These are phyloP conservation scores for Hyparrhenia diplandra DNA, from an alignment of 176 grass and related monocot genomes.

Conservation along the genomic window DNA sequence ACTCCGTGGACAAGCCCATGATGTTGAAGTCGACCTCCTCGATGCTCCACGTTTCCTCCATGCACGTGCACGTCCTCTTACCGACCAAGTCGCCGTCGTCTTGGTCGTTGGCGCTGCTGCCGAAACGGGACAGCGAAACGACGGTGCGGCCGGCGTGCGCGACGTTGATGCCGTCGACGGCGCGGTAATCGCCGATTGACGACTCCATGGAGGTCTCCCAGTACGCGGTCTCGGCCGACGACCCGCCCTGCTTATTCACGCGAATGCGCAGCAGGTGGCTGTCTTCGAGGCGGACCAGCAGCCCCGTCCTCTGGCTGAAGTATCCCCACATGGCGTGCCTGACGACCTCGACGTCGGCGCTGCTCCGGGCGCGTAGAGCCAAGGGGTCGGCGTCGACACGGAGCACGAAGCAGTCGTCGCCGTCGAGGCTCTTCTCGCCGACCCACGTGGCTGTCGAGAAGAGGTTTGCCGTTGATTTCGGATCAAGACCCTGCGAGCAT, in stretches of 20 bases:
- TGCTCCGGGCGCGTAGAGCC: slow-evolving; percentile 44
- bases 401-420: slow-evolving; percentile 74
- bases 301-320: slow-evolving; percentile 85
- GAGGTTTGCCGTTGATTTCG: slow-evolving; percentile 60
- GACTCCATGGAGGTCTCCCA: slow-evolving; percentile 89
- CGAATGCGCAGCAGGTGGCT: slow-evolving; percentile 52
- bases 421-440: slow-evolving; percentile 48
- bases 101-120: not conserved
- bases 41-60: slow-evolving; percentile 78
- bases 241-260: not conserved
- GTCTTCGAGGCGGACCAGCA: slow-evolving; percentile 72
- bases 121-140: slow-evolving; percentile 47
- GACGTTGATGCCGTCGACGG: slow-evolving; percentile 68
- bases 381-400: slow-evolving; percentile 42
- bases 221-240: slow-evolving; percentile 20
- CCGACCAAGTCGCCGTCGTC: not conserved
- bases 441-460: slow-evolving; percentile 59
- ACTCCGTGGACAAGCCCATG: slow-evolving; percentile 54
- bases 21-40: slow-evolving; percentile 87
- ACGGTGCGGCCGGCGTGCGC: slow-evolving; percentile 64
- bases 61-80: slow-evolving; percentile 10
- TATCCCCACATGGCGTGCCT: slow-evolving; percentile 63
- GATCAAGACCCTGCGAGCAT: slow-evolving; percentile 58
- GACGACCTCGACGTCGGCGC: slow-evolving; percentile 59
- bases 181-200: slow-evolving; percentile 58